Conservation (phyloP, 768 basidiomycete genomes). For the Cystobasidium ongulense region DNA sequence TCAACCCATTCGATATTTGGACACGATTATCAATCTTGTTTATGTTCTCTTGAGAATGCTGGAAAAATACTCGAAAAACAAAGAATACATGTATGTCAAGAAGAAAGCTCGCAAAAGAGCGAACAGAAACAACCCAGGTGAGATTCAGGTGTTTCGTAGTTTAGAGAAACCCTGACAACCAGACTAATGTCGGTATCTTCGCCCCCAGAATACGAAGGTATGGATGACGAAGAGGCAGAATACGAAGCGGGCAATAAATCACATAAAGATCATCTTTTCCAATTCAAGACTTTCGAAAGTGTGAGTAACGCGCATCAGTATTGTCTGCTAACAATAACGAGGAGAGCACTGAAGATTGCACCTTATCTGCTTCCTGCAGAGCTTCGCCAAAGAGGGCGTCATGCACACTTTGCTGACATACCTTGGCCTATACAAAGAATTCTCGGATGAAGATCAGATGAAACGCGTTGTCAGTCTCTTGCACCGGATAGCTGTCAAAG, state of each 20-base stretch:
- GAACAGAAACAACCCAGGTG: conserved; percentile 46
- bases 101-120: conserved; percentile 55
- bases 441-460: conserved; percentile 67
- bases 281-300: conserved; percentile 82
- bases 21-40: conserved; percentile 72
- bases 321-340: conserved; percentile 32
- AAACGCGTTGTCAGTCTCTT: conserved; percentile 79
- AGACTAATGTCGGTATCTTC: too few relatives aligned
- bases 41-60: conserved; percentile 81
- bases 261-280: conserved; percentile 75
- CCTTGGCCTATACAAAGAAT: conserved; percentile 73
- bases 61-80: conserved; percentile 72
- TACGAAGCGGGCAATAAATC: conserved; percentile 51
- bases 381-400: conserved; percentile 80
- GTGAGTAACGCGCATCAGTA: conserved; percentile 49
- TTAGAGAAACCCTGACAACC: too few relatives aligned
- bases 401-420: conserved; percentile 75
- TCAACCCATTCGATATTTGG: conserved; percentile 63
- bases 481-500: conserved; percentile 80
- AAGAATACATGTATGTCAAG: conserved; percentile 65
- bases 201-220: conserved; percentile 54
- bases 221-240: conserved; percentile 59
- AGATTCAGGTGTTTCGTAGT: too few relatives aligned
- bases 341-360: neutral
- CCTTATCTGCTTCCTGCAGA: conserved; percentile 50